Conservation (phyloP, 208 protist genomes). For the Acanthamoeba lenticulata region DNA sequence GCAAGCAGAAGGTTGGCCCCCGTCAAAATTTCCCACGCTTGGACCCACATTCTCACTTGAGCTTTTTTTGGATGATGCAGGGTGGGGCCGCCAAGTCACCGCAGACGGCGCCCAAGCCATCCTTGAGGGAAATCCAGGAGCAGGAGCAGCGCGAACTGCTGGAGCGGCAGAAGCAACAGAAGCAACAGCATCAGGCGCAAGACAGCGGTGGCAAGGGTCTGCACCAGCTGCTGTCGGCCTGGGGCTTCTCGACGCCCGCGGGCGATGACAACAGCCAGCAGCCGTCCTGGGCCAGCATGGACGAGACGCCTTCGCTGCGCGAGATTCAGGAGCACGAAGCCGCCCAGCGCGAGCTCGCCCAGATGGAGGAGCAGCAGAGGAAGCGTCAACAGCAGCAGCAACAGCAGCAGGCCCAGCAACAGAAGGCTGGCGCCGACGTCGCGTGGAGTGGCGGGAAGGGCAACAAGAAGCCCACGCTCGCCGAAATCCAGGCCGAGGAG, state of each 20-base stretch:
- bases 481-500: slow-evolving; percentile 43
- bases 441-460: neutral
- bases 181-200: neutral
- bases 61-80: neutral
- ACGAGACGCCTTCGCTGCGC: neutral
- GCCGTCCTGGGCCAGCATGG: neutral
- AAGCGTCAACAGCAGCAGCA: neutral
- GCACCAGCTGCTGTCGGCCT: neutral
- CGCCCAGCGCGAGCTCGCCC: slow-evolving; percentile 2
- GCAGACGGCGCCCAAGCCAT: neutral
- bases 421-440: neutral
- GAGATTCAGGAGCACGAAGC: slow-evolving; percentile 37
- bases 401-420: neutral
- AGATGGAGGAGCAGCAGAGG: slow-evolving; percentile 32
- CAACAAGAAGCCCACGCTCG: slow-evolving; percentile 6
- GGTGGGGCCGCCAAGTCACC: neutral
- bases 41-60: neutral
- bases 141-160: neutral
- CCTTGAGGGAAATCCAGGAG: slow-evolving; percentile 58
- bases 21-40: neutral
- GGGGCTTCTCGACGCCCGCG: neutral
- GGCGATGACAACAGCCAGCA: neutral
- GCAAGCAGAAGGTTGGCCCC: neutral
- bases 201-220: neutral
- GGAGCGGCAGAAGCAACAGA: slow-evolving; percentile 42